A percentile compares a stretch with the other conserved stretches of the same genome.
These are phyloP conservation scores for Didymosphaeria variabile DNA, from an alignment of 2,329 filamentous ascomycete species.

Conservation along the genomic window DNA sequence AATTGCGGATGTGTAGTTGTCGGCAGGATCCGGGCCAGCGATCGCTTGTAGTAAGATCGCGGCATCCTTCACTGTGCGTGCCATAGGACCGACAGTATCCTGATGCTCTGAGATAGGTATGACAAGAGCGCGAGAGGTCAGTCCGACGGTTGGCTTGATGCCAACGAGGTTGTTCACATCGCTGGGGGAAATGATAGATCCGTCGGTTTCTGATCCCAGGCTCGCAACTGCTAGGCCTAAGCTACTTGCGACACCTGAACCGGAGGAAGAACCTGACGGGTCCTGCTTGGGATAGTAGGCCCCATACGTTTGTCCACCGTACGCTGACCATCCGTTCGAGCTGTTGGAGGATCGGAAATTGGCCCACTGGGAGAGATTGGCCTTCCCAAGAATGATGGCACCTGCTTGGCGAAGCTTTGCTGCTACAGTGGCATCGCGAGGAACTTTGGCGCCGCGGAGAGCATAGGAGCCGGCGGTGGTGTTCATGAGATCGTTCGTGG, in stretches of 20 bases:
- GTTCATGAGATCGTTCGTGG: conserved; percentile 69
- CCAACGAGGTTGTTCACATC: conserved; percentile 69
- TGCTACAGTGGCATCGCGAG: conserved; percentile 66
- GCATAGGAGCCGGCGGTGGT: conserved; percentile 72
- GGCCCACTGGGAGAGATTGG: conserved; percentile 72
- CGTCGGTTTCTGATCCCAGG: conserved; percentile 70
- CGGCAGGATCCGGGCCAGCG: conserved; percentile 60
- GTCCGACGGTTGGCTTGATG: conserved; percentile 69
- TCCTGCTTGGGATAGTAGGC: conserved; percentile 71
- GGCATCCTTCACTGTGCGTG: conserved; percentile 66
- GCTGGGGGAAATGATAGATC: conserved; percentile 68
- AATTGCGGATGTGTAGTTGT: conserved; percentile 68
- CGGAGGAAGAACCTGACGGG: conserved; percentile 69
- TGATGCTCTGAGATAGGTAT: conserved; percentile 70
- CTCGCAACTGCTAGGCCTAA: conserved; percentile 67
- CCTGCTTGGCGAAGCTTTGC: conserved; percentile 68
- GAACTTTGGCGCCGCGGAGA: conserved; percentile 66
- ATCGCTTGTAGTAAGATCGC: conserved; percentile 68
- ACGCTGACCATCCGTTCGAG: conserved; percentile 70
- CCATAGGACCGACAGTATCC: conserved; percentile 67
- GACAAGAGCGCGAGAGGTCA: conserved; percentile 69
- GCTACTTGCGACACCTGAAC: conserved; percentile 67
- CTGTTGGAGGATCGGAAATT: conserved; percentile 67
- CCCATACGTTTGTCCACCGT: conserved; percentile 69
- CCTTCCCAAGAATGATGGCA: conserved; percentile 72